A percentile compares a stretch with the other conserved stretches of the same genome.
phyloP scores from a whole-genome alignment of 768 basidiomycete genomes.

The Trametes cinnabarina region DNA sequence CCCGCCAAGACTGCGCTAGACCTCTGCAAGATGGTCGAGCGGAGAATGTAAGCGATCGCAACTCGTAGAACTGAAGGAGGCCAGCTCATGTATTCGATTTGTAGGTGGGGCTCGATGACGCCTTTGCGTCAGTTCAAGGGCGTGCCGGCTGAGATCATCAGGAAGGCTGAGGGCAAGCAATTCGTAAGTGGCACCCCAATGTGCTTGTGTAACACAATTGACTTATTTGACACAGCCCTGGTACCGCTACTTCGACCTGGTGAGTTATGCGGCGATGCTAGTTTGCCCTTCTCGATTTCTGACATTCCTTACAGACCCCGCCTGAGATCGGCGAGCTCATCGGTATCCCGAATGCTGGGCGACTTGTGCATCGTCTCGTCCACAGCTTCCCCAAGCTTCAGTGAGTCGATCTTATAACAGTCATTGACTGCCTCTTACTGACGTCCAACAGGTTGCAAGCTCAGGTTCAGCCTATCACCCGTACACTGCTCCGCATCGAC shows the following conservation, averaged over 20 bases:
- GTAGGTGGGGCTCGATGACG: constrained; percentile 97
- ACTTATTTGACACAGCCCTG: constrained; percentile 60
- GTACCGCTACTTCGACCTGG: constrained; percentile 95
- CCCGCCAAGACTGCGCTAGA: constrained; percentile 90
- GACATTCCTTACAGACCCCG: constrained; percentile 44
- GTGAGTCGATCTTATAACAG: constrained; percentile 39
- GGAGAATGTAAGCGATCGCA: constrained; percentile 57
- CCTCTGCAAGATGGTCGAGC: constrained; percentile 95
- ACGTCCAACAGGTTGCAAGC: constrained; percentile 69
- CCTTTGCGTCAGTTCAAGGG: constrained; percentile 95
- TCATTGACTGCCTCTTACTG: not conserved
- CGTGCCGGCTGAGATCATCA: constrained; percentile 78
- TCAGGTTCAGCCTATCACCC: constrained; percentile 94
- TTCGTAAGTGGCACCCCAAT: constrained; percentile 57
- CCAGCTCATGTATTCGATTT: too few relatives aligned
- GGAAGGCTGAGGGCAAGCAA: constrained; percentile 96
- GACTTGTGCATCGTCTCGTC: constrained; percentile 86
- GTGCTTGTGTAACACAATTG: not conserved
- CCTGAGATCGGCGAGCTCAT: constrained; percentile 95
- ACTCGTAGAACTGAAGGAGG: not conserved
- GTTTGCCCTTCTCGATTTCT: too few relatives aligned
- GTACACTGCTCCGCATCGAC: constrained; percentile 88
- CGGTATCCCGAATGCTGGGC: constrained; percentile 90
- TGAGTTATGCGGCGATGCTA: constrained; percentile 27
- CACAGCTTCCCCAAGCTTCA: constrained; percentile 96